Conservation (phyloP, 148 eudicot species). For the Rheum nobile region DNA sequence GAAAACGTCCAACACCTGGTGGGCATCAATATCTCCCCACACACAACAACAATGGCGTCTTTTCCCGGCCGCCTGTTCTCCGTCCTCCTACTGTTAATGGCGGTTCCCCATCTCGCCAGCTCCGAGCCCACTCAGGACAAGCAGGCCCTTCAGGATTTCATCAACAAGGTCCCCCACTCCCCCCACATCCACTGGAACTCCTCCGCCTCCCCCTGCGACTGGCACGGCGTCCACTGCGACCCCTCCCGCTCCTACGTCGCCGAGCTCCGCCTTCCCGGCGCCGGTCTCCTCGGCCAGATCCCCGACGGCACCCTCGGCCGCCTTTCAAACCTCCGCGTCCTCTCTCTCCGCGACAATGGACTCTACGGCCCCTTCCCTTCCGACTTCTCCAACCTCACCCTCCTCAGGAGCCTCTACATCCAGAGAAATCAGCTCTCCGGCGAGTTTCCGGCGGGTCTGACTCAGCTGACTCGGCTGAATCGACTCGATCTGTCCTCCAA, state of each 20-base stretch:
- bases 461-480: constrained; percentile 30
- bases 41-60: constrained; percentile 11
- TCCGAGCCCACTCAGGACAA: constrained; percentile 67
- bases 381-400: constrained; percentile 42
- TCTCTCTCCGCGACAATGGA: constrained; percentile 33
- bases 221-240: constrained; percentile 72
- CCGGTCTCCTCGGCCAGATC: constrained; percentile 52
- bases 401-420: constrained; percentile 49
- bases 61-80: neutral
- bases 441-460: constrained; percentile 42
- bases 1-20: neutral
- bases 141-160: constrained; percentile 56
- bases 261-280: constrained; percentile 62
- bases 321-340: constrained; percentile 27
- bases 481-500: constrained; percentile 64
- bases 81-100: neutral
- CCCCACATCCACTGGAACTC: constrained; percentile 50
- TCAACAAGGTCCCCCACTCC: constrained; percentile 43
- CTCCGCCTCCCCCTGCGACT: constrained; percentile 44
- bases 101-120: constrained; percentile 1
- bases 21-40: neutral
- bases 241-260: constrained; percentile 22
- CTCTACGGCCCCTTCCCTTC: constrained; percentile 35
- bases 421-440: constrained; percentile 52
- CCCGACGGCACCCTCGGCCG: constrained; percentile 32